Evolutionary conservation across 345 rosid species (phyloP), one percentile per base, ranked within the genome.

Genomic region (Ricinus communis): DNA sequence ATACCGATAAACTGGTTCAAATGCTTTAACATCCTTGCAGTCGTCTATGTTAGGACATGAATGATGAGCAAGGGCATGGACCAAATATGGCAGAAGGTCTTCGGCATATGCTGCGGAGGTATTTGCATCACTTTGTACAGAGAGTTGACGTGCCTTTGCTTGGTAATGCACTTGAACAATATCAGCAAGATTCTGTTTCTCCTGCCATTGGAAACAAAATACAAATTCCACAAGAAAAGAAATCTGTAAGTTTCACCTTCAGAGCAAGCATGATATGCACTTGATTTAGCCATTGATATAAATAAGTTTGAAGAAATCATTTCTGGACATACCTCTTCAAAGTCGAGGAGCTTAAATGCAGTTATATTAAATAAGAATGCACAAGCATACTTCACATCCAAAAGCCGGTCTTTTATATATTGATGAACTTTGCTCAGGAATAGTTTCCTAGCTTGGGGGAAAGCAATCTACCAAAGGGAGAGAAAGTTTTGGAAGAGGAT

Each of bases 321-420:
- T 78, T 75, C 53, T 22, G 46, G 4, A 61, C 0, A 72, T 82
- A 95, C 99, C 97, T 90, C 97, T 71, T 92, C 97, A 56, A 73
- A 82, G 47, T 81, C 87, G 41, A 85, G 79, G 15, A 77, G 79
- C 66, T 78, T 83, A 24, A 82, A 73, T 71, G 81, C 93, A 69
- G 76, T 65, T 51, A 76, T 73, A 62, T 79, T 76, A 77, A 89
- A 89, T 74, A 89, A 57, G 77, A 90, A 90, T 54, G 97, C 88
- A 85, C 93, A 86, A 41, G 89, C 97, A 84, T 92, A 95, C 81
- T 87, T 95, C 53, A 87, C 85, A 79, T 92, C 99, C 83, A 92
- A 76, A 76, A 82, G 82, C 27, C 94, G 85, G 71, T 95, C 99
- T 86, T 92, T 92, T 66, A 90, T 71, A 76, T 90, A 92, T 70